A percentile compares a stretch with the other conserved stretches of the same genome.
These are phyloP conservation scores for Fusarium miscanthi DNA, from an alignment of 2,329 filamentous ascomycete species.

Conservation along the genomic window DNA sequence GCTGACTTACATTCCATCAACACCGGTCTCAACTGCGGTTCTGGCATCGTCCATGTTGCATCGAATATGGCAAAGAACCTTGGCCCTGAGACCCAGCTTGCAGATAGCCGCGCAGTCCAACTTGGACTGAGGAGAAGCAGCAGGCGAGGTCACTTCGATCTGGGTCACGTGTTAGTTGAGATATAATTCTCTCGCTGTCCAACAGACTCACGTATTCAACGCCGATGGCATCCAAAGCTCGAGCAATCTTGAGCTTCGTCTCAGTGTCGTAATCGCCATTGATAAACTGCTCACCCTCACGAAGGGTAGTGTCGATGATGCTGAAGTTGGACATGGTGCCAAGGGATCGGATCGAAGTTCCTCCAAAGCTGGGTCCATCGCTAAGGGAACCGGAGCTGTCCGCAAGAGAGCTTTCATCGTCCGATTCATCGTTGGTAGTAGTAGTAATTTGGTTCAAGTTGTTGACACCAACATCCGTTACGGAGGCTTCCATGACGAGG, in stretches of 20 bases:
- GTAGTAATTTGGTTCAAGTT: constrained; percentile 6
- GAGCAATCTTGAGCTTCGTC: constrained; percentile 43
- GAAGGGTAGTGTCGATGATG: constrained; percentile 43
- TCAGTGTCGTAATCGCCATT: constrained; percentile 81
- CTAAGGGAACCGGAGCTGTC: constrained; percentile 10
- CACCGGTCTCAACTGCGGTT: constrained; percentile 83
- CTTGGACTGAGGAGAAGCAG: constrained; percentile 86
- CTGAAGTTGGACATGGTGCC: constrained; percentile 38
- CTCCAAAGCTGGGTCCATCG: constrained; percentile 20
- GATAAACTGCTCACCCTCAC: constrained; percentile 58
- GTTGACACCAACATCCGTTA: constrained; percentile 9
- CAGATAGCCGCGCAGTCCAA: constrained; percentile 90
- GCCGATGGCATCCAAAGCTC: constrained; percentile 65
- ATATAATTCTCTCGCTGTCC: fast-evolving
- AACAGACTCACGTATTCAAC: constrained; percentile 40
- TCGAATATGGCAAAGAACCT: constrained; percentile 41
- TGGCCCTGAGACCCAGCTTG: constrained; percentile 89
- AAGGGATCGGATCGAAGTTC: constrained; percentile 20
- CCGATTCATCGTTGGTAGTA: constrained; percentile 12
- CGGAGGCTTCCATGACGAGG: constrained; percentile 32
- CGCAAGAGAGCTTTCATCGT: constrained; percentile 13
- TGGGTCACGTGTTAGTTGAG: not conserved
- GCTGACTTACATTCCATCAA: constrained; percentile 50
- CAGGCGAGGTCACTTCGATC: constrained; percentile 84
- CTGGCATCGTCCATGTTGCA: constrained; percentile 65